Evolutionary conservation across 495 filamentous ascomycete species (phyloP), one percentile per base, ranked within the genome.

Genomic region (Acidiella bohemica): DNA sequence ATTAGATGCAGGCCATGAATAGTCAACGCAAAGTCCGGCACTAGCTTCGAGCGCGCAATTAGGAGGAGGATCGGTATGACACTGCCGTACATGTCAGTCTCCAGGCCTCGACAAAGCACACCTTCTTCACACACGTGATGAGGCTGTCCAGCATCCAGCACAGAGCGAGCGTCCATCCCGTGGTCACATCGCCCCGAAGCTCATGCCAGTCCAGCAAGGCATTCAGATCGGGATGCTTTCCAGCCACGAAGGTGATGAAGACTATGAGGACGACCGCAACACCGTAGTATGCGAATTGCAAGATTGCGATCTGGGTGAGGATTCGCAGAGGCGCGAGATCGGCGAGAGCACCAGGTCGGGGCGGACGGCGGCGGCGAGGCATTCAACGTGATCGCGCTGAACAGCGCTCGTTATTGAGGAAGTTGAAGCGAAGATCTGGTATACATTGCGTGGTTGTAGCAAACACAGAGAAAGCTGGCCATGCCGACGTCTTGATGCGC

Each of bases 21-120:
- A 1, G 90, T 93, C 17, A 95, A 68, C 5, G 84, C 78, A 58
- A 99, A 99, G 58, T 99, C 90, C 44, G 81, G 81, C 23, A 95
- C 78, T 25, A 94, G 75, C 55, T 95, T 95, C 19, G 79, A 85
- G 39, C 87, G 82, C 21, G 78, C 78, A 46, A 94, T 74, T 42
- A 94, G 65, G 36, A 85, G 59, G 23, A 87, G 69, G 25, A 90
- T 71, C n/a, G 80, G 77, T 21, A 88, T 70, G 12, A 82, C 75
- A 50, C 80, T 85, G 27, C 32, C 2, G 47, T 37, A 41, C 23
- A 46, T 27, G 42, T 56, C 41, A 60, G 25, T 5, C 20, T 31
- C 16, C 33, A 38, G 21, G 16, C 14, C 7, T 19, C 20, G 11
- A 23, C 19, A 25, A 18, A 17, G 20, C 5, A 24, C 13, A 22